Base-by-base conservation (phyloP, 139 green algal species). In the Bryopsis sp. region DNA sequence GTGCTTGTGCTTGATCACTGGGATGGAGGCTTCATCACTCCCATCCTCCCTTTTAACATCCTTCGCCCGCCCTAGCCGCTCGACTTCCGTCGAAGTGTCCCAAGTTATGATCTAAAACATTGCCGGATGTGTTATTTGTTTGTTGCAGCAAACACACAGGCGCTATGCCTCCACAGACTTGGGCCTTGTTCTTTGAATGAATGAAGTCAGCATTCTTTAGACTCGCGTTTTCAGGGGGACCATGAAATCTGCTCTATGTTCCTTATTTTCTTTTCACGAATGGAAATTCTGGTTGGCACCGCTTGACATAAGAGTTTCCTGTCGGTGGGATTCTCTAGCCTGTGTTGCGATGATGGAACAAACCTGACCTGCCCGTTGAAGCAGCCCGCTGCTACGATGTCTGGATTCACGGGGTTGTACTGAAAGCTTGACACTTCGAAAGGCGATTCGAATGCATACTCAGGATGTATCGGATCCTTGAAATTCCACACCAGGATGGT, bases 401-500 rank as follows among this genome's bases (percentile, higher is more conserved):
- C 75, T 1, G 83, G 84, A 63, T 87, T 81, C 19, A 57, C 2
- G 1, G 89, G 88, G 76, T 96, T 91, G 80, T 83, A 92, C 64
- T 85, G 72, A 70, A 96, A 90, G 39, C 68, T 50, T 39, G 82
- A 81, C 1, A 91, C 79, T 64, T 95, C 84, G 32, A 79, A 79
- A 19, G 88, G 88, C 5, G 73, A 74, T 43, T 93, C 84, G 66
- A 96, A 75, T 43, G 94, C 85, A 19, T 76, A 79, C 79, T 94
- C 83, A 46, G 89, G 89, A 70, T 93, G 82, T 58, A 95, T 89
- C 2, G 85, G 79, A 71, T 95, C 88, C 54, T 74, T 76, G 70
- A 92, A 90, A 75, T 86, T 90, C 89, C 89, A 96, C 7, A 96
- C 65, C 6, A 95, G 82, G 29, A 96, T 85, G 74, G 80, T 65